Evolutionary conservation across 2,329 filamentous ascomycete genomes (phyloP).

Genomic region (Fonsecaea pedrosoi): DNA sequence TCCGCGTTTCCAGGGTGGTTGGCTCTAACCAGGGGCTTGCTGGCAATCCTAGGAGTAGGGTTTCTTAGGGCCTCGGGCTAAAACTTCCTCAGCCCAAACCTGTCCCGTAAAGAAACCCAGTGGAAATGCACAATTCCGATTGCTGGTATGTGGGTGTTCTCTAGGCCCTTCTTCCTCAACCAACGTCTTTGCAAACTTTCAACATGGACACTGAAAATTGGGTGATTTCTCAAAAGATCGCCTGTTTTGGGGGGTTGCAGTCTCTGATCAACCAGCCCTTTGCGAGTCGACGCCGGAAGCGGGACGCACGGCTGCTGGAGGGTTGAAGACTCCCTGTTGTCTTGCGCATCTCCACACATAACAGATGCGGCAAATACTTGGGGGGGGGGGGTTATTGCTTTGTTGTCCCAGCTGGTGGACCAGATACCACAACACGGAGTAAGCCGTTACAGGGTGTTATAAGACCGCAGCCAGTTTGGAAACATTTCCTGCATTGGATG

Average conservation of each 20-base stretch:
- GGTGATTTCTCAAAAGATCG: slow-evolving; percentile 3
- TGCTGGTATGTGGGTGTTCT: slow-evolving; percentile 14
- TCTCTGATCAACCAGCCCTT: not conserved
- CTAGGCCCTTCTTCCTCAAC: slow-evolving; percentile 1
- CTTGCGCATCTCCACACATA: not conserved
- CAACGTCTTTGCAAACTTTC: not conserved
- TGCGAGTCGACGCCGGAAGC: not conserved
- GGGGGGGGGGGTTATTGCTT: not conserved
- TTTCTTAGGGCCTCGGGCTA: slow-evolving; percentile 20
- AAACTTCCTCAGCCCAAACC: slow-evolving; percentile 3
- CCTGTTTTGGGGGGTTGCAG: slow-evolving; percentile 9
- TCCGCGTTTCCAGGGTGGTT: slow-evolving; percentile 19
- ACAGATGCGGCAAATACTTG: slow-evolving; percentile 1
- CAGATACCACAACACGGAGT: not conserved
- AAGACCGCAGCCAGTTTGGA: slow-evolving; percentile 7
- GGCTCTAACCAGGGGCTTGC: slow-evolving; percentile 9
- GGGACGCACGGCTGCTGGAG: slow-evolving; percentile 5
- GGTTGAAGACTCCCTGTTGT: slow-evolving; percentile 1
- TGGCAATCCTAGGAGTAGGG: slow-evolving; percentile 3
- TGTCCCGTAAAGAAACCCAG: not conserved
- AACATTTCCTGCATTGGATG: slow-evolving; percentile 6
- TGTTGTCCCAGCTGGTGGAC: slow-evolving; percentile 1
- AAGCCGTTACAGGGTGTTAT: not conserved
- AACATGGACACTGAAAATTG: slow-evolving; percentile 1
- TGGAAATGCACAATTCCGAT: slow-evolving; percentile 6